phyloP scores from a whole-genome alignment of 2,329 filamentous ascomycete species.

The Penicillium sp. region DNA sequence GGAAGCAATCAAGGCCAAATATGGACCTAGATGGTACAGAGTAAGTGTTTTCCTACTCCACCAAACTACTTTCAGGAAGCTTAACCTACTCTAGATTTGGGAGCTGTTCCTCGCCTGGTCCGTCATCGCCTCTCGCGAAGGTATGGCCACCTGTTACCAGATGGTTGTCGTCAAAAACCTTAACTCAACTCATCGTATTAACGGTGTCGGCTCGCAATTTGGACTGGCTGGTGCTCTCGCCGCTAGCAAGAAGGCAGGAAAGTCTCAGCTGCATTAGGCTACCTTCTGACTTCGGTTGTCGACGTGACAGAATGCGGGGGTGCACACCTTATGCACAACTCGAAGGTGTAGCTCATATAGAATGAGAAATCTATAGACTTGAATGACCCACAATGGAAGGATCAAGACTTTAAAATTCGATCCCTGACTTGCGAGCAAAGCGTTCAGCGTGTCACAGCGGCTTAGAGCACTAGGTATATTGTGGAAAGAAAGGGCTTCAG shows the following conservation, averaged over 20 bases:
- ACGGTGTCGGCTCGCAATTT: slow-evolving; percentile 66
- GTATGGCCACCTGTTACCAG: slow-evolving; percentile 74
- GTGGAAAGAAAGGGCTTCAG: too few species aligned
- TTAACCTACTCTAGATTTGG: slow-evolving; percentile 61
- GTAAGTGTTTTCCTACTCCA: slow-evolving; percentile 52
- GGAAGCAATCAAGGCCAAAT: slow-evolving; percentile 82
- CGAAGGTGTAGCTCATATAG: too few species aligned
- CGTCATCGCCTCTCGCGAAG: slow-evolving; percentile 73
- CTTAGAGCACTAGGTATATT: too few species aligned
- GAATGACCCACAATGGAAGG: too few species aligned
- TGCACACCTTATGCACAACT: too few species aligned
- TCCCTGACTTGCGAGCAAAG: too few species aligned
- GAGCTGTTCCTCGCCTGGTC: slow-evolving; percentile 79
- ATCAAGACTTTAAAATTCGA: too few species aligned
- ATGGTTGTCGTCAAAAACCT: slow-evolving; percentile 78
- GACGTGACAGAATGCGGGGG: too few species aligned
- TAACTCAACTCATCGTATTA: slow-evolving; percentile 46
- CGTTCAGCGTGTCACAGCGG: too few species aligned
- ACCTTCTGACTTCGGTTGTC: too few species aligned
- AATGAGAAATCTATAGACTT: too few species aligned
- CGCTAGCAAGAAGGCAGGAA: slow-evolving; percentile 35
- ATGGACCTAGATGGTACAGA: slow-evolving; percentile 83
- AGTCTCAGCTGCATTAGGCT: slow-evolving; percentile 9
- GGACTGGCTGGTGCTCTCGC: slow-evolving; percentile 62
- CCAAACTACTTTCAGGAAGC: too few species aligned